These are phyloP conservation scores for Penicillium mononematosum DNA, from an alignment of 495 filamentous ascomycete genomes.

Conservation along the genomic window DNA sequence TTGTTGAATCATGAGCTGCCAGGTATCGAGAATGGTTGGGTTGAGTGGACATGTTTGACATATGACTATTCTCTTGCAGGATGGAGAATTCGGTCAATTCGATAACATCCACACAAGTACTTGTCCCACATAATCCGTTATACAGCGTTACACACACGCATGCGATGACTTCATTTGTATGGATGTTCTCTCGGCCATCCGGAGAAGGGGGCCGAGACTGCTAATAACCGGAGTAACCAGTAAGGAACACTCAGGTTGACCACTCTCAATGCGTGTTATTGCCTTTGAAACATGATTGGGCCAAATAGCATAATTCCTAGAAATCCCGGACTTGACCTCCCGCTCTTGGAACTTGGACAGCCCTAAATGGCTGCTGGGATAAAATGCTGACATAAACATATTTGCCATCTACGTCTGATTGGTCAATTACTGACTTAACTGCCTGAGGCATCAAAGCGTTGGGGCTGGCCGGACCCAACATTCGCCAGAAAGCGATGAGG, in stretches of 20 bases:
- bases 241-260: neutral
- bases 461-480: constrained; percentile 37
- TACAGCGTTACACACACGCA: neutral
- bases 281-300: neutral
- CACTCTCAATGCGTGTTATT: neutral
- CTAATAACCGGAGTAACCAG: neutral
- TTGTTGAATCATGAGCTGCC: neutral
- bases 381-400: neutral
- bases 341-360: neutral
- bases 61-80: too few relatives aligned
- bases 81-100: neutral
- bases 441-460: constrained; percentile 31
- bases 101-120: neutral
- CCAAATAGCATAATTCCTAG: neutral
- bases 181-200: neutral
- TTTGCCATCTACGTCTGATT: constrained; percentile 7
- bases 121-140: neutral
- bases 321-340: neutral
- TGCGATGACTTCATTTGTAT: neutral
- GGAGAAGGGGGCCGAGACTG: neutral
- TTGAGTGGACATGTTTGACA: too few relatives aligned
- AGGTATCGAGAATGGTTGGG: neutral
- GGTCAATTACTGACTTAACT: neutral
- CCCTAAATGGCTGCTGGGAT: neutral
- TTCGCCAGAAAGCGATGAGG: constrained; percentile 18